phyloP scores from a whole-genome alignment of 2,329 filamentous ascomycete species.

The Neonectria ditissima region DNA sequence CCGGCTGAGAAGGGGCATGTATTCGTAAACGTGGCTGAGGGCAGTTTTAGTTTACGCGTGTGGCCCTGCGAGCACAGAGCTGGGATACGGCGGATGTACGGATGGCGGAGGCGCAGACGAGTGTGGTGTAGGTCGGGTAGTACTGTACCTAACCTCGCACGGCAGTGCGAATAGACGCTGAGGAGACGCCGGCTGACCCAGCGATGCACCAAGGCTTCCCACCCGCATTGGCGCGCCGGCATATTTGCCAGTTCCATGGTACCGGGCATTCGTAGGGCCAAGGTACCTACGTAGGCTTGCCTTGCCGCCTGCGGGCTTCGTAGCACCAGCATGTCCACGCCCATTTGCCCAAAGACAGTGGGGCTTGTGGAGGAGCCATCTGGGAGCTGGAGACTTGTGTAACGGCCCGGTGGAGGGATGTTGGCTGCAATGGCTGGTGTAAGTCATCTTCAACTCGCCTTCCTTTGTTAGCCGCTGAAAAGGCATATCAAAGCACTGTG shows the following conservation, averaged over 20 bases:
- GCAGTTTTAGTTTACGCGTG: not conserved
- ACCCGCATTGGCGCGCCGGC: not conserved
- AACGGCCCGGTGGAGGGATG: not conserved
- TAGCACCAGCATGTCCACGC: not conserved
- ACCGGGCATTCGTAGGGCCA: too few relatives aligned
- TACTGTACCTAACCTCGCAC: too few relatives aligned
- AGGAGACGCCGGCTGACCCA: not conserved
- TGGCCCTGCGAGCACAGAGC: not conserved
- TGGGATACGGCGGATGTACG: not conserved
- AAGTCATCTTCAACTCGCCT: conserved; percentile 11
- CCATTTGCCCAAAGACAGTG: not conserved
- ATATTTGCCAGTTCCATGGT: not conserved
- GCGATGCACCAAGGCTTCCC: not conserved
- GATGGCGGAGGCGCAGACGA: conserved; percentile 8
- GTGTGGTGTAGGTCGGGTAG: too few relatives aligned
- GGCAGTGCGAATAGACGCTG: not conserved
- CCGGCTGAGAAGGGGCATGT: not conserved
- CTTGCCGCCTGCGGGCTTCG: too few relatives aligned
- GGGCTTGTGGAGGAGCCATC: not conserved
- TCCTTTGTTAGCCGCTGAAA: too few relatives aligned
- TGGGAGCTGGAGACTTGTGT: too few relatives aligned
- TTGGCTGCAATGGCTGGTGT: not conserved
- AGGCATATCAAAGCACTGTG: not conserved
- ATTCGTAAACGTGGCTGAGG: conserved; percentile 7
- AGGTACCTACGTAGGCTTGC: too few relatives aligned